These are phyloP conservation scores for Pseudogymnoascus sp. DNA, from an alignment of 2,329 filamentous ascomycete species.

Conservation along the genomic window DNA sequence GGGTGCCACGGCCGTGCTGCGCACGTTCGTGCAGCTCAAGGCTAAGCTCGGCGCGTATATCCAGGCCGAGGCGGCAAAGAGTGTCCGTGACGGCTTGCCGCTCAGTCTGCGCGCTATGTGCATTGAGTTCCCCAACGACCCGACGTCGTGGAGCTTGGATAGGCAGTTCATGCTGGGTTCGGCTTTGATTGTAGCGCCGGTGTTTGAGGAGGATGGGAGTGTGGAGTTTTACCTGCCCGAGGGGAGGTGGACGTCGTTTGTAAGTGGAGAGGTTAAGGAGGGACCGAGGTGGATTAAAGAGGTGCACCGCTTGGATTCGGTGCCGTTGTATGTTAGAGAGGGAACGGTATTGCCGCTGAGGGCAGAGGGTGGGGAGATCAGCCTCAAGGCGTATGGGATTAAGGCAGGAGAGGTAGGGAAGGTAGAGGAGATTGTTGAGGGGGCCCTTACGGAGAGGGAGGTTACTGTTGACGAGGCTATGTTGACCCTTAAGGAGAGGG, in stretches of 20 bases:
- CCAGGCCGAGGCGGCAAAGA: constrained; percentile 42
- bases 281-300: constrained; percentile 40
- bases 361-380: constrained; percentile 18
- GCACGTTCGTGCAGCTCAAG: constrained; percentile 38
- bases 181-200: constrained; percentile 48
- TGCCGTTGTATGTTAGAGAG: constrained; percentile 39
- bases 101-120: constrained; percentile 49
- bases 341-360: constrained; percentile 28
- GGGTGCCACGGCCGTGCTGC: constrained; percentile 43
- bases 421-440: neutral
- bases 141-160: constrained; percentile 49
- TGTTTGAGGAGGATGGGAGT: constrained; percentile 47
- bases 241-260: constrained; percentile 44
- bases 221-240: constrained; percentile 49
- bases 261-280: constrained; percentile 33
- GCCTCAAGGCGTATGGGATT: neutral
- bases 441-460: neutral
- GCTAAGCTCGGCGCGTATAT: constrained; percentile 51
- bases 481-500: too few relatives aligned
- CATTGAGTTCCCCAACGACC: constrained; percentile 52
- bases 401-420: neutral
- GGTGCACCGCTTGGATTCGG: constrained; percentile 38
- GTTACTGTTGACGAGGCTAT: neutral
- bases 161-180: constrained; percentile 54
- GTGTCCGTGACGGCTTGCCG: constrained; percentile 42